Evolutionary conservation across 345 rosid genomes (phyloP).

Genomic region (Pugionium dolabratum): DNA sequence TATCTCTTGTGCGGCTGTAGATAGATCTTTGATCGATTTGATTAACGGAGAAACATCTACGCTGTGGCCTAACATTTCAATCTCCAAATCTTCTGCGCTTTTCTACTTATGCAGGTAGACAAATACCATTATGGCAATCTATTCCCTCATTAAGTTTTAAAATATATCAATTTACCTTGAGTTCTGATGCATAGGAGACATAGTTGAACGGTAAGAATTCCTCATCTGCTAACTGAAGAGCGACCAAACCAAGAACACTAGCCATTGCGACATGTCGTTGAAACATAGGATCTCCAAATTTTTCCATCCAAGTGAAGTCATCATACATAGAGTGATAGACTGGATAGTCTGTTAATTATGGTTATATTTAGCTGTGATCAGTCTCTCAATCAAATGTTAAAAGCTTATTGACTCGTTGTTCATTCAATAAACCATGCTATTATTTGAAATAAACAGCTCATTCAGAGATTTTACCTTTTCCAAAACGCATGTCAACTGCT

Average conservation of each 20-base stretch:
- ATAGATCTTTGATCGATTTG: conserved; percentile 60
- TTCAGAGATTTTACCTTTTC: conserved; percentile 50
- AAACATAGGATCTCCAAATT: conserved; percentile 76
- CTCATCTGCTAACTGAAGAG: conserved; percentile 79
- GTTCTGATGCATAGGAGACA: conserved; percentile 62
- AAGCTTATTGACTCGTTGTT: not conserved
- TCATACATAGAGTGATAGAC: conserved; percentile 89
- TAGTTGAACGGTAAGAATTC: conserved; percentile 74
- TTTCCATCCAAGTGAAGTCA: conserved; percentile 80
- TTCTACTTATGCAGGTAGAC: conserved; percentile 42
- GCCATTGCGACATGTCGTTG: conserved; percentile 80
- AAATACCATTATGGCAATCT: conserved; percentile 1
- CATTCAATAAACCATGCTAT: not conserved
- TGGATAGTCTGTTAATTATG: conserved; percentile 57
- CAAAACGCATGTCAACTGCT: conserved; percentile 58
- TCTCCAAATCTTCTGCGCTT: conserved; percentile 55
- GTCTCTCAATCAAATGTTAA: not conserved
- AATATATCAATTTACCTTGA: conserved; percentile 50
- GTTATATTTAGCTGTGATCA: not conserved
- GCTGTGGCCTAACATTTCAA: conserved; percentile 44
- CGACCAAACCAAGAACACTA: conserved; percentile 71
- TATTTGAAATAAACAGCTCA: too few relatives aligned
- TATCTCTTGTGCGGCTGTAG: conserved; percentile 54
- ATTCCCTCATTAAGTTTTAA: not conserved
- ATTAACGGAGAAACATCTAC: conserved; percentile 51